Percentiles rank a stretch among this genome's conserved stretches.
Conservation (phyloP, 805 yeast species). For the Teunomyces gatunensis region DNA sequence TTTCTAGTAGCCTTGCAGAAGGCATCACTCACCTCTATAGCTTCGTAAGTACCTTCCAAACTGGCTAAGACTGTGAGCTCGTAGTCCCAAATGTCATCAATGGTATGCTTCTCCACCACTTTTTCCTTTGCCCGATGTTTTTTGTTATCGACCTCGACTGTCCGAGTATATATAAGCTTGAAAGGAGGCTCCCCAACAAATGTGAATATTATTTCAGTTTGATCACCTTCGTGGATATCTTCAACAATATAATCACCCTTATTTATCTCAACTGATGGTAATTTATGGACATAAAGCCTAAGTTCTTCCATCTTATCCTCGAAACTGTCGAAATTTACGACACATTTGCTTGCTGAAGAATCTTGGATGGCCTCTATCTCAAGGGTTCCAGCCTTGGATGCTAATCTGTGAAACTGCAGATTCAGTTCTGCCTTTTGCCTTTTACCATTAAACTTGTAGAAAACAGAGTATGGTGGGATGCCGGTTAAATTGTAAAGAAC, state of each 20-base stretch:
- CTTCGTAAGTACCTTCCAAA: constrained; percentile 92
- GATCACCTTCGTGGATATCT: constrained; percentile 93
- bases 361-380: constrained; percentile 69
- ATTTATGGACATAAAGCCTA: constrained; percentile 39
- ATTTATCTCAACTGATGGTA: constrained; percentile 76
- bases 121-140: constrained; percentile 18
- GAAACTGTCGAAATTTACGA: constrained; percentile 51
- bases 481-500: constrained; percentile 76
- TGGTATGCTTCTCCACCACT: constrained; percentile 52
- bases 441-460: constrained; percentile 67
- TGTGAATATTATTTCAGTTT: constrained; percentile 78
- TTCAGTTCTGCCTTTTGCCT: constrained; percentile 55
- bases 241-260: constrained; percentile 74
- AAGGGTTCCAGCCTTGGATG: constrained; percentile 78
- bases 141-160: constrained; percentile 40
- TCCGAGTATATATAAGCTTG: constrained; percentile 77
- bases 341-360: constrained; percentile 67
- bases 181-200: constrained; percentile 92
- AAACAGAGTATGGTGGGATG: constrained; percentile 72
- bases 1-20: constrained; percentile 49
- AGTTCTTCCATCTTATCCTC: constrained; percentile 32
- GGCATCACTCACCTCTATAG: constrained; percentile 83
- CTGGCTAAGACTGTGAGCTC: constrained; percentile 74
- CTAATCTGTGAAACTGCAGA: constrained; percentile 57
- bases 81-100: constrained; percentile 68